Evolutionary conservation across 352 stramenopile genomes (phyloP), one percentile per base, ranked within the genome.

Genomic region (Globisporangium megalacanthum): DNA sequence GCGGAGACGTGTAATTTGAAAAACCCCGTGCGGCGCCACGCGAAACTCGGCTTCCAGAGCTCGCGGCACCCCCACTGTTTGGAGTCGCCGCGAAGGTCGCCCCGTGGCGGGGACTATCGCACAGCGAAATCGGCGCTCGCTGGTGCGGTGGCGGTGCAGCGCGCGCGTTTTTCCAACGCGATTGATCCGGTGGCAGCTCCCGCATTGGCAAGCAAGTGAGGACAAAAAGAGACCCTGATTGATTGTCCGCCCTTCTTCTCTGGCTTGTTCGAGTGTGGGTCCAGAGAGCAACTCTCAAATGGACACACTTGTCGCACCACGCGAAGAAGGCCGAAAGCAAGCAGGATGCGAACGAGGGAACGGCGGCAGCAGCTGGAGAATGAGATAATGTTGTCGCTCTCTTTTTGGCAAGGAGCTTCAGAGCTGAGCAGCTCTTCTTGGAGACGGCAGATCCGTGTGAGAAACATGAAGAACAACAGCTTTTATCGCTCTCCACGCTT

Each of bases 111-210:
- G 50, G 39, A 42, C 42, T 49, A 39, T 58, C 36, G 50, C 35
- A 19, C 47, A 17, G 44, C 50, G 57, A 63, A 63, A 63, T 63
- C 19, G 13, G 22, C 35, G 22, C 7, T 22, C 14, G 10, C 19
- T 19, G 14, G 33, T 29, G 35, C 39, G 20, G 14, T 31, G 19
- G 41, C 33, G 42, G 19, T 19, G 50, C 35, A 9, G 10, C 20
- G 20, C n/a, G 50, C 57, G 50, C 49, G 51, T 58, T 58, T 63
- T 46, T 20, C 49, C 57, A 50, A 42, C 37, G 31, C 52, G 39
- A 63, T 58, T 63, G 57, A 63, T 4, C 13, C 15, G n/a, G n/a
- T n/a, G n/a, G n/a, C n/a, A n/a, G n/a, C n/a, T n/a, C n/a, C n/a
- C n/a, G n/a, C n/a, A n/a, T n/a, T n/a, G n/a, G 15, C 33, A 37